Conservation (phyloP, 257 asterid species). For the Gardenia jasminoides region DNA sequence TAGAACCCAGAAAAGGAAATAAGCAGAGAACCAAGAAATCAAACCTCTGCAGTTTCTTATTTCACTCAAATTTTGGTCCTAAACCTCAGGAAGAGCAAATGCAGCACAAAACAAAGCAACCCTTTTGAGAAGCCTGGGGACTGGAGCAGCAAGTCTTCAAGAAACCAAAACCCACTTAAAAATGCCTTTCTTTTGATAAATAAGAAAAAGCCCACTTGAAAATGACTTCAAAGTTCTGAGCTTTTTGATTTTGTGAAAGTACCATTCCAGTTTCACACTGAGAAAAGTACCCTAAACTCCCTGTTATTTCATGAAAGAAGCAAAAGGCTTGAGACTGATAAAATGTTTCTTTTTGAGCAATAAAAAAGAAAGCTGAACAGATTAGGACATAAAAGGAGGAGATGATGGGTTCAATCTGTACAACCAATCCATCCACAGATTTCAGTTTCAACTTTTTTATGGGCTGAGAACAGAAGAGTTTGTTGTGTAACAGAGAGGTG, state of each 20-base stretch:
- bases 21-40: slow-evolving; percentile 11
- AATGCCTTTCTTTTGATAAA: slow-evolving; percentile 14
- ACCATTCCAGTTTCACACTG: slow-evolving; percentile 9
- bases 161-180: slow-evolving; percentile 21
- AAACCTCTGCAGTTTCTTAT: slow-evolving; percentile 4
- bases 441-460: slow-evolving; percentile 25
- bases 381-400: slow-evolving; percentile 30
- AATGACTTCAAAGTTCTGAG: slow-evolving; percentile 12
- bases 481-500: not conserved
- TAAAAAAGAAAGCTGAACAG: slow-evolving; percentile 23
- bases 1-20: not conserved
- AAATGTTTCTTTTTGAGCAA: slow-evolving; percentile 15
- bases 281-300: slow-evolving; percentile 15
- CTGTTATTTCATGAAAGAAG: slow-evolving; percentile 21
- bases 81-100: slow-evolving; percentile 27
- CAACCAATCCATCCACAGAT: slow-evolving; percentile 25
- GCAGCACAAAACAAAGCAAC: slow-evolving; percentile 1
- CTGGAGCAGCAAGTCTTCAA: slow-evolving; percentile 10
- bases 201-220: slow-evolving; percentile 17
- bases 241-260: slow-evolving; percentile 7
- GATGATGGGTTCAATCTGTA: not conserved
- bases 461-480: slow-evolving; percentile 5
- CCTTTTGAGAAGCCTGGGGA: not conserved
- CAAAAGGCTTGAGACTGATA: slow-evolving; percentile 23
- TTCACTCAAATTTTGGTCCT: slow-evolving; percentile 7